Base-by-base conservation (phyloP, 768 basidiomycete genomes). In the Collybia sordida region DNA sequence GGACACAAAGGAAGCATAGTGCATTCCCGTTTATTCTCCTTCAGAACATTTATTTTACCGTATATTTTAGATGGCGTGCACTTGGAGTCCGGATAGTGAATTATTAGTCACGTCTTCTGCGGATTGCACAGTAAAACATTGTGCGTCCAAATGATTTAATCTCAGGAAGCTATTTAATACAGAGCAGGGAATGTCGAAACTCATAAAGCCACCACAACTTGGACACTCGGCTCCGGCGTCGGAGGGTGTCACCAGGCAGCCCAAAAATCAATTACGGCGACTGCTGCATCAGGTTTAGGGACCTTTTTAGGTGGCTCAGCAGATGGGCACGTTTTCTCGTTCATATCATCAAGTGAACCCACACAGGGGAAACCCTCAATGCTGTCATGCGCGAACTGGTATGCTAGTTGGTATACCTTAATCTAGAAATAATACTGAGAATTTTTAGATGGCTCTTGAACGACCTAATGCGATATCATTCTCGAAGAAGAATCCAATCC, bases 401-500 rank as follows among this genome's bases (percentile, higher is more conserved):
- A 51, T 54, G 89, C 73, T 28, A 37, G 17, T n/a, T 5, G 17
- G 19, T 31, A 4, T 42, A 9, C n/a, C 23, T 12, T n/a, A 27
- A 2, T 7, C 8, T 12, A 7, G 17, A 17, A 19, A 7, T 15
- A 24, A 24, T 18, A n/a, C 35, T 18, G 5, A 23, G 15, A 43
- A 51, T 1, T 49, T 45, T 15, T 47, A 97, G 95, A 94, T 95
- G 86, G 85, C 91, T 2, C 79, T 98, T 53, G 98, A 98, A 68
- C 87, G 90, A 50, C 96, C 97, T 0, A 57, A 96, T 60, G 86
- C 86, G 0, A 88, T 98, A 53, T 82, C 92, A 11, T 99, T 98
- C 72, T 90, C 88, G 40, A 97, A 95, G 67, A 96, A 97, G 69
- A 98, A 98, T 65, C 64, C 71, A 21, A 81, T 98, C 9, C 86